phyloP scores from a whole-genome alignment of 208 protist species.

The Leishmania turanica region DNA sequence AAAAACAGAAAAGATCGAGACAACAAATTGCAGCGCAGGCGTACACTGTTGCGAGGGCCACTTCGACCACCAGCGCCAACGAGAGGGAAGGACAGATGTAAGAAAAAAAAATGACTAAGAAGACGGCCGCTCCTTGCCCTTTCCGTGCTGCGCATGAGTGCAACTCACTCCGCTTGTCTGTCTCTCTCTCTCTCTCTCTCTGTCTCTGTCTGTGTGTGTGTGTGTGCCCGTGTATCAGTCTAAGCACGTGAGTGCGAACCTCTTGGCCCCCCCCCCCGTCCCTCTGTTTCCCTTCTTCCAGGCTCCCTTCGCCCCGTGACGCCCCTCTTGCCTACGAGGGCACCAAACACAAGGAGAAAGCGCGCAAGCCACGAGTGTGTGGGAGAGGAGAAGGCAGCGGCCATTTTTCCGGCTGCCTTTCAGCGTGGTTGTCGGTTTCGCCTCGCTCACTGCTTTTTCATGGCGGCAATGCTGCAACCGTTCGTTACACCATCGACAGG shows the following conservation, averaged over 20 bases:
- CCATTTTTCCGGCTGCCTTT: not conserved
- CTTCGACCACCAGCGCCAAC: not conserved
- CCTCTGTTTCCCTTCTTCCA: not conserved
- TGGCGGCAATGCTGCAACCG: slow-evolving; percentile 4
- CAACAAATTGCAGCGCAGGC: not conserved
- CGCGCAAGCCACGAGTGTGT: not conserved
- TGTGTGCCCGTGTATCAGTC: not conserved
- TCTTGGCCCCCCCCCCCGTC: not conserved
- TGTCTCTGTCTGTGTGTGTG: not conserved
- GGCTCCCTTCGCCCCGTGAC: not conserved
- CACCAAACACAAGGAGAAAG: not conserved
- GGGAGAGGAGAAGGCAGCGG: not conserved
- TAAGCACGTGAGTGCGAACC: not conserved
- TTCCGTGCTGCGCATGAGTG: not conserved
- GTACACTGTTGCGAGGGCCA: not conserved
- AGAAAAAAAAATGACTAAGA: not conserved
- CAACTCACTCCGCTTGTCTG: not conserved
- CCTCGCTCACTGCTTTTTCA: slow-evolving; percentile 7
- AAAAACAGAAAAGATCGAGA: not conserved
- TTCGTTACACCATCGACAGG: not conserved
- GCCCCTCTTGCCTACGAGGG: not conserved
- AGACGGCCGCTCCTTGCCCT: not conserved
- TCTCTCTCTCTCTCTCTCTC: too few species aligned
- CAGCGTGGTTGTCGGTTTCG: not conserved
- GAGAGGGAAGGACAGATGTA: not conserved